Evolutionary conservation across 2,329 filamentous ascomycete species (phyloP), one percentile per base, ranked within the genome.

Genomic region (Sphaerulina populicola): DNA sequence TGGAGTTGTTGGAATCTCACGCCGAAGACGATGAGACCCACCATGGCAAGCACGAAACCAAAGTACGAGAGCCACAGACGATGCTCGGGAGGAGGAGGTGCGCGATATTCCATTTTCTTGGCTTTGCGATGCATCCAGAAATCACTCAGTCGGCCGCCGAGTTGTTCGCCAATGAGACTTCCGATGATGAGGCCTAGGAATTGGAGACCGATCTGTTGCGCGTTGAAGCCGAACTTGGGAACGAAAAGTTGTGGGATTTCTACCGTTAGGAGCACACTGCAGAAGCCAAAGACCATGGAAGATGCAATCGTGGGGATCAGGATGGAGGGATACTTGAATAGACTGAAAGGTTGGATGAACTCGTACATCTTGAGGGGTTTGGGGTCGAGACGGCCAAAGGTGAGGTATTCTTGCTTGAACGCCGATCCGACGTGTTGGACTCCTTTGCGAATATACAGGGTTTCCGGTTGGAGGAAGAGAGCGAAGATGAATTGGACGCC

Each of bases 171-270:
- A 8, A 81, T 68, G 4, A 81, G 62, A 1, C 73, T 75, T 1
- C 80, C 79, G 31, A 81, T 69, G 44, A 82, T 77, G 43, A 81
- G 68, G 2, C 73, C 73, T 6, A 81, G 65, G 57, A 78, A 79
- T 52, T 82, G 78, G 1, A 82, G 70, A 0, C 79, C 79, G 6
- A 81, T 69, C 52, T 81, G 74, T 61, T 82, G 72, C 0, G 76
- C 64, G 59, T 78, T 76, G 67, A 82, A 74, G 11, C 72, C 72
- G 51, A 80, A 83, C 53, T 76, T 76, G 31, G 71, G 64, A 5
- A 72, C 70, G 55, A 80, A 78, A 1, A 82, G 69, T 51, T 81
- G 77, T 0, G 79, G 79, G 3, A 82, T 76, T 57, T 82, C 79
- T 23, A 82, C 74, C 0, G 77, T 77, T 48, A 74, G 66, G 55